Base-by-base conservation (phyloP, 2,329 filamentous ascomycete species). In the Claviceps maximensis region DNA sequence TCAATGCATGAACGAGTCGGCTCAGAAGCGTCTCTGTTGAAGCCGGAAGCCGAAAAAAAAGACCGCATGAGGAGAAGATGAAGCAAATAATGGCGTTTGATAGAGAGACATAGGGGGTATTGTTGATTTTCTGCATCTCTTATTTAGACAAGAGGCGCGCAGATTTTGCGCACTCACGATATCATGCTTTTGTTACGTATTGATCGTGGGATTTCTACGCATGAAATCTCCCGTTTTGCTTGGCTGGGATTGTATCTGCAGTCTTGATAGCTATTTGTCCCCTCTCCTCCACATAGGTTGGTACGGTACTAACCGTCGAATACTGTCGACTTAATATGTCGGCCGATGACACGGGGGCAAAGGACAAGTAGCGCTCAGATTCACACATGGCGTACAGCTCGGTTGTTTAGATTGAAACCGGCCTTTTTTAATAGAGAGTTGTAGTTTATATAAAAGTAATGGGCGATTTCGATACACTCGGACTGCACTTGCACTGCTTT, bases 71-170 rank as follows among this genome's bases (percentile, higher is more conserved):
- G 9, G 27, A 44, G 41, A 50, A 54, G 53, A 48, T 4, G 51
- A 53, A 54, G 54, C 57, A 56, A 38, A 21, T 51, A 54, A 57
- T 55, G 62, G 63, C 63, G 63, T 65, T 65, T 63, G 60, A 59
- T 65, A 65, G 62, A 65, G 59, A 13, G 61, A 45, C 44, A 60
- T 54, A 57, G 31, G 57, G 59, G 57, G 59, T 45, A 45, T 38
- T 27, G 53, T 56, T 54, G 54, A 55, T 57, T 41, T 47, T 41
- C 21, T 23, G n/a, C 33, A 29, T 46, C 45, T 51, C 27, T 29
- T 48, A 47, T 31, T 49, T 62, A 61, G 61, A 62, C 58, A 51
- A 50, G 54, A 29, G 45, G 36, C 49, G 46, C 50, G 50, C 51
- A 45, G 41, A 47, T 29, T 38, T 53, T 49, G 52, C 50, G 51